Conservation (phyloP, 2,329 filamentous ascomycete species). For the Ophiocordyceps camponoti-leonardi region DNA sequence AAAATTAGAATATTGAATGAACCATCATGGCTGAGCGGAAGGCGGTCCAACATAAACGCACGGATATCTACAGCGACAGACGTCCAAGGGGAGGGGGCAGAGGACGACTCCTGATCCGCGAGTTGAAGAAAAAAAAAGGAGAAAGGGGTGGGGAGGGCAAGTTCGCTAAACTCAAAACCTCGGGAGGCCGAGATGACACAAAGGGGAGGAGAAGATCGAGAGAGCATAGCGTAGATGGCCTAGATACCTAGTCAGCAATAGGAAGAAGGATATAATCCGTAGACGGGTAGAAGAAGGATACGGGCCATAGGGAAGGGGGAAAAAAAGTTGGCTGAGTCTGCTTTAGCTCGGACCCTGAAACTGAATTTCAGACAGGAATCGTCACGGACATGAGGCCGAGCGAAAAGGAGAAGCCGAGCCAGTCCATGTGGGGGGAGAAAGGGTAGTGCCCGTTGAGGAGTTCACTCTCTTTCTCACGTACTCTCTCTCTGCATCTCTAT, state of each 20-base stretch:
- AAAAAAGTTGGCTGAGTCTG: background rate
- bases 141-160: too few species aligned
- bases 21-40: background rate
- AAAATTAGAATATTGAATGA: background rate
- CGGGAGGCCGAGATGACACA: background rate
- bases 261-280: background rate
- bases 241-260: too few species aligned
- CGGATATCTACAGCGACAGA: background rate
- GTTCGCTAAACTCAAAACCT: background rate
- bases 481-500: too few species aligned
- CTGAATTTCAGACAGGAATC: background rate
- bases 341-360: background rate
- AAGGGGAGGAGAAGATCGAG: background rate
- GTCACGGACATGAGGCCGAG: background rate
- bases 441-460: too few species aligned
- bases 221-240: too few species aligned
- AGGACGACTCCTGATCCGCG: background rate
- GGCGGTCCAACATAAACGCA: background rate
- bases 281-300: background rate
- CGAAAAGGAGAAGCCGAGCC: background rate
- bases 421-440: background rate
- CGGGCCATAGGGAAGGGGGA: background rate
- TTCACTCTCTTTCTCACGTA: too few species aligned
- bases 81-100: too few species aligned
- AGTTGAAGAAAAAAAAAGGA: too few species aligned